Conservation (phyloP, 768 basidiomycete genomes). For the Scleroderma citrinum region DNA sequence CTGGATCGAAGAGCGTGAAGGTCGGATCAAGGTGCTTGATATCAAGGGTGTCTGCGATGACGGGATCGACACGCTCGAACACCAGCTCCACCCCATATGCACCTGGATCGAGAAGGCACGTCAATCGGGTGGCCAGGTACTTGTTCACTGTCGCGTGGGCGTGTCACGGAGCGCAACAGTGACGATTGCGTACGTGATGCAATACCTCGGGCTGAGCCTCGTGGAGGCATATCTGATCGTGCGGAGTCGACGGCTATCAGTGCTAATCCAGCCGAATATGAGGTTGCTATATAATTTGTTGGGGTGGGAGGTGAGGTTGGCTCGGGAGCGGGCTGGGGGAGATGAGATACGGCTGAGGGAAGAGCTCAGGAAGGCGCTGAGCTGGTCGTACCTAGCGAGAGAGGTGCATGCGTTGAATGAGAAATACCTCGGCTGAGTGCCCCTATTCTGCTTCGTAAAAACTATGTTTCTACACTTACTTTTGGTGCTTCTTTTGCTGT, state of each 20-base stretch:
- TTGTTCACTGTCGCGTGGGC: slow-evolving; percentile 99
- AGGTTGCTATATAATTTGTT: slow-evolving; percentile 91
- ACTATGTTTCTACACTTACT: too few relatives aligned
- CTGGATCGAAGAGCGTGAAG: slow-evolving; percentile 84
- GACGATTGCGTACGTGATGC: slow-evolving; percentile 97
- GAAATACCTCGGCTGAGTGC: slow-evolving; percentile 54
- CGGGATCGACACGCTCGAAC: slow-evolving; percentile 91
- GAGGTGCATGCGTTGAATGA: slow-evolving; percentile 85
- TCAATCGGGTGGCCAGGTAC: slow-evolving; percentile 75
- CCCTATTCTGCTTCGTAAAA: too few relatives aligned
- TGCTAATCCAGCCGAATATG: slow-evolving; percentile 94
- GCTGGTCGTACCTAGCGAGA: slow-evolving; percentile 79
- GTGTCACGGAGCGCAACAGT: slow-evolving; percentile 93
- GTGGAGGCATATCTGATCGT: slow-evolving; percentile 94
- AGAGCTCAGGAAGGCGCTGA: slow-evolving; percentile 64
- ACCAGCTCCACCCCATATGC: slow-evolving; percentile 82
- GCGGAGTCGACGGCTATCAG: slow-evolving; percentile 81
- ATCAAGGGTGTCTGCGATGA: slow-evolving; percentile 94
- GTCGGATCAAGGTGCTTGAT: slow-evolving; percentile 85
- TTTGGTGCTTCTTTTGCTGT: too few relatives aligned
- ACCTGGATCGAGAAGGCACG: slow-evolving; percentile 91
- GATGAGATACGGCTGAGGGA: slow-evolving; percentile 45
- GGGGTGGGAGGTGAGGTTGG: slow-evolving; percentile 93
- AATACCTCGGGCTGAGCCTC: slow-evolving; percentile 75
- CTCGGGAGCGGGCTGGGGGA: slow-evolving; percentile 58